These are phyloP conservation scores for Polyporus arcularius DNA, from an alignment of 768 basidiomycete species.

Conservation along the genomic window DNA sequence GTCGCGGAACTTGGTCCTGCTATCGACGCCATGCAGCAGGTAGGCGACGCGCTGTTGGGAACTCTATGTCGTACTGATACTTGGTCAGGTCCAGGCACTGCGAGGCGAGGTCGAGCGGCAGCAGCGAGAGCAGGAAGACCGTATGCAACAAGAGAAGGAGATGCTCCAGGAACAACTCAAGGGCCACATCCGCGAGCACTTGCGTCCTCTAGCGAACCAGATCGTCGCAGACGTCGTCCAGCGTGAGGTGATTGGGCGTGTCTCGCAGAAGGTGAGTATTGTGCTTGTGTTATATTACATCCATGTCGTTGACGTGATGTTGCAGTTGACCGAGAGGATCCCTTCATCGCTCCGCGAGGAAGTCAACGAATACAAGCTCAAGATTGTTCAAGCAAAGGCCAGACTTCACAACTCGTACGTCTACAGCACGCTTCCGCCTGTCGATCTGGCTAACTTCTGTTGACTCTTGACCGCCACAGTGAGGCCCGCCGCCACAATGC, in stretches of 20 bases:
- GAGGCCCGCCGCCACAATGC: conserved; percentile 49
- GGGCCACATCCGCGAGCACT: conserved; percentile 40
- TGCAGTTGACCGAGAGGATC: conserved; percentile 44
- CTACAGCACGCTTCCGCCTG: not conserved
- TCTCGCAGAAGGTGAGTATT: not conserved
- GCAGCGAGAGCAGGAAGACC: conserved; percentile 39
- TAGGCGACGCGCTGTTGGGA: conserved; percentile 23
- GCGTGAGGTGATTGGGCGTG: not conserved
- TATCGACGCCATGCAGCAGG: conserved; percentile 47
- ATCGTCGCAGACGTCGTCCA: conserved; percentile 37
- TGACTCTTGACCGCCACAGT: conserved; percentile 25
- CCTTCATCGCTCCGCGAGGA: conserved; percentile 43
- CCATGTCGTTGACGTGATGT: not conserved
- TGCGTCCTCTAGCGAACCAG: conserved; percentile 39
- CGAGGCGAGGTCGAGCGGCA: conserved; percentile 41
- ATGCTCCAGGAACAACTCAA: conserved; percentile 43
- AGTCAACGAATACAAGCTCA: conserved; percentile 42
- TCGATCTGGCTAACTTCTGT: no score
- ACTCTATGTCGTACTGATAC: conserved; percentile 1
- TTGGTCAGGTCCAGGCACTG: conserved; percentile 38
- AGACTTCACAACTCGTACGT: conserved; percentile 51
- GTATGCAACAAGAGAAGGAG: conserved; percentile 37
- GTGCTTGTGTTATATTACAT: no score
- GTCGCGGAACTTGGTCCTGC: conserved; percentile 47
- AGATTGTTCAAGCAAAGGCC: conserved; percentile 45